Percentiles rank a stretch among this genome's conserved stretches.
Conservation (phyloP, 352 stramenopile genomes). For the Phytophthora agathidicida region DNA sequence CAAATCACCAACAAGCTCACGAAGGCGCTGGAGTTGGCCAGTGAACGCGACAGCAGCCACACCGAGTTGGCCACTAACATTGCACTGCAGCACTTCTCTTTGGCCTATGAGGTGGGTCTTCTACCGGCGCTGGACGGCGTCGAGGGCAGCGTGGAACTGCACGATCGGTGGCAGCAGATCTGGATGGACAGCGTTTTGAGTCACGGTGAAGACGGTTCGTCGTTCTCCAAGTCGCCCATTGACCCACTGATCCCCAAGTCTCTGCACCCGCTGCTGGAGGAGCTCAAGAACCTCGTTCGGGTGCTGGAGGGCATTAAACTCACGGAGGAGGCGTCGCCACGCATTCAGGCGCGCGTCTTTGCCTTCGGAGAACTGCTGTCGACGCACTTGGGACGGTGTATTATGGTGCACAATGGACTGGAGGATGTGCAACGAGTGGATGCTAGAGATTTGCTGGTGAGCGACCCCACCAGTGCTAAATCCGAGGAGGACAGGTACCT, state of each 20-base stretch:
- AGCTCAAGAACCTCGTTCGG: slow-evolving; percentile 83
- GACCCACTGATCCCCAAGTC: slow-evolving; percentile 45
- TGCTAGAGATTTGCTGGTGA: slow-evolving; percentile 73
- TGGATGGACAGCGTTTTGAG: slow-evolving; percentile 65
- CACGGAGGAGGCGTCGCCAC: slow-evolving; percentile 86
- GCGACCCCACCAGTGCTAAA: slow-evolving; percentile 64
- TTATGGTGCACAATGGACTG: slow-evolving; percentile 70
- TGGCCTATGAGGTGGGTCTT: slow-evolving; percentile 74
- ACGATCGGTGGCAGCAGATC: slow-evolving; percentile 63
- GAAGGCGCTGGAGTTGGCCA: slow-evolving; percentile 54
- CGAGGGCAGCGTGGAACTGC: slow-evolving; percentile 48
- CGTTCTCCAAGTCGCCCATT: slow-evolving; percentile 52
- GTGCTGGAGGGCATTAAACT: slow-evolving; percentile 88
- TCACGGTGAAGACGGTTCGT: slow-evolving; percentile 46
- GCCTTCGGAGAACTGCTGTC: slow-evolving; percentile 89
- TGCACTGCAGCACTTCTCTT: slow-evolving; percentile 69
- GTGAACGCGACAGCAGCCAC: slow-evolving; percentile 43
- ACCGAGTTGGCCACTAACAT: slow-evolving; percentile 52
- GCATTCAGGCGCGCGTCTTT: slow-evolving; percentile 83
- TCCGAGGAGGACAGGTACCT: slow-evolving; percentile 81
- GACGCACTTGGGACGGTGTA: slow-evolving; percentile 79
- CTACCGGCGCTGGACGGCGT: slow-evolving; percentile 49
- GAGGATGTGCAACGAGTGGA: slow-evolving; percentile 71
- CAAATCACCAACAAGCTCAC: slow-evolving; percentile 90
- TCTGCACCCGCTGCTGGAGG: slow-evolving; percentile 73